Conservation (phyloP, 129 eudicot genomes). For the Calendula officinalis region DNA sequence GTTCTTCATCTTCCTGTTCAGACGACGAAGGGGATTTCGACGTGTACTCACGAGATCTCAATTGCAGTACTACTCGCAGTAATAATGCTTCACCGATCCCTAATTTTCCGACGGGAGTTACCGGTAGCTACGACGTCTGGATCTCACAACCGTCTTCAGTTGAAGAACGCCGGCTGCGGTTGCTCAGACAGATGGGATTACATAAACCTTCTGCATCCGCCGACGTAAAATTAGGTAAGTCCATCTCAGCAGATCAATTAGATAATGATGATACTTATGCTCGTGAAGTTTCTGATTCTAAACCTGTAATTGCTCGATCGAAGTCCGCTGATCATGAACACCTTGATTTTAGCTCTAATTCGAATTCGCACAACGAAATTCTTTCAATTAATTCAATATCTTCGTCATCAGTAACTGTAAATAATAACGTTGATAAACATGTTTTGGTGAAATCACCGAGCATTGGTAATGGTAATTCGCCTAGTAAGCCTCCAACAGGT, state of each 20-base stretch:
- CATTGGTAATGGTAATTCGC: slow-evolving; percentile 38
- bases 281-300: slow-evolving; percentile 4
- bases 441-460: slow-evolving; percentile 35
- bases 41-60: slow-evolving; percentile 8
- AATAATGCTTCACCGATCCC: slow-evolving; percentile 34
- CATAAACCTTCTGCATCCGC: slow-evolving; percentile 27
- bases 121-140: slow-evolving; percentile 83
- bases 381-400: slow-evolving; percentile 32
- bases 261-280: slow-evolving; percentile 11
- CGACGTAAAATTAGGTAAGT: slow-evolving; percentile 35
- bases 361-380: slow-evolving; percentile 16
- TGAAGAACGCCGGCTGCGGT: slow-evolving; percentile 76
- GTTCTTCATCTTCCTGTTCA: slow-evolving; percentile 51
- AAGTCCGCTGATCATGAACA: slow-evolving; percentile 48
- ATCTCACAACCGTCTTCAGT: slow-evolving; percentile 77
- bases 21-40: slow-evolving; percentile 37
- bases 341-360: slow-evolving; percentile 31
- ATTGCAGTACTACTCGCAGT: slow-evolving; percentile 18
- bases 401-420: slow-evolving; percentile 29
- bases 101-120: slow-evolving; percentile 48
- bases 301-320: slow-evolving; percentile 45
- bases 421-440: slow-evolving; percentile 33
- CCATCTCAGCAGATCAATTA: slow-evolving; percentile 45
- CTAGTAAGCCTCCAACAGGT: slow-evolving; percentile 67
- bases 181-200: slow-evolving; percentile 75